phyloP scores from a whole-genome alignment of 768 basidiomycete genomes.

The Tylopilus sp. region DNA sequence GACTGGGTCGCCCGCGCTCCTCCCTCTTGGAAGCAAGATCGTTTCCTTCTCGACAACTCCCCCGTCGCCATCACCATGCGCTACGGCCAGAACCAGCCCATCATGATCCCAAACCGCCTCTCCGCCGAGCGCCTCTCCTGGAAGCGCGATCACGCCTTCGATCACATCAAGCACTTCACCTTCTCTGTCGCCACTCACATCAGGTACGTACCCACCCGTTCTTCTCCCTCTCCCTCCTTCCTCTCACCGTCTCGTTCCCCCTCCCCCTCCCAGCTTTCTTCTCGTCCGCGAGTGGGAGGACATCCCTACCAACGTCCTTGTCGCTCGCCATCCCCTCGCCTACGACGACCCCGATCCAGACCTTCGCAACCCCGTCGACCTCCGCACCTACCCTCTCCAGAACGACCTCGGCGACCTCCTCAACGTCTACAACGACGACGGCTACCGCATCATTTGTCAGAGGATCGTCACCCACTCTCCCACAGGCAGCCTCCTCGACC shows the following conservation, averaged over 20 bases:
- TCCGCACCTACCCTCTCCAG: background rate
- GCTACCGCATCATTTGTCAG: background rate
- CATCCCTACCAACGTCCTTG: background rate
- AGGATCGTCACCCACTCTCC: background rate
- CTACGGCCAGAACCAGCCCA: constrained; percentile 6
- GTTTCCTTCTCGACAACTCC: background rate
- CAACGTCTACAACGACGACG: background rate
- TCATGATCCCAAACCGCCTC: background rate
- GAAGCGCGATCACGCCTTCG: background rate
- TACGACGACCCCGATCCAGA: background rate
- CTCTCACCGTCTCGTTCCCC: too few relatives aligned
- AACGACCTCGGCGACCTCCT: background rate
- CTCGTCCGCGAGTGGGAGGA: background rate
- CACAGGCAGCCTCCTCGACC: background rate
- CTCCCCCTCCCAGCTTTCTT: background rate
- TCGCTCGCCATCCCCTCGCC: background rate
- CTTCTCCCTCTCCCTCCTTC: too few relatives aligned
- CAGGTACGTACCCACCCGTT: background rate
- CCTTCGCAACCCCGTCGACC: background rate
- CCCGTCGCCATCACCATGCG: constrained; percentile 3
- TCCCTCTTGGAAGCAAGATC: background rate
- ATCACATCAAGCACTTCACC: background rate
- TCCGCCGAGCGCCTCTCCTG: background rate
- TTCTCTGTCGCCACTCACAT: background rate
- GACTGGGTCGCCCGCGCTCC: constrained; percentile 1